These are phyloP conservation scores for Fraxinus dipetala DNA, from an alignment of 305 asterid species.

Conservation along the genomic window DNA sequence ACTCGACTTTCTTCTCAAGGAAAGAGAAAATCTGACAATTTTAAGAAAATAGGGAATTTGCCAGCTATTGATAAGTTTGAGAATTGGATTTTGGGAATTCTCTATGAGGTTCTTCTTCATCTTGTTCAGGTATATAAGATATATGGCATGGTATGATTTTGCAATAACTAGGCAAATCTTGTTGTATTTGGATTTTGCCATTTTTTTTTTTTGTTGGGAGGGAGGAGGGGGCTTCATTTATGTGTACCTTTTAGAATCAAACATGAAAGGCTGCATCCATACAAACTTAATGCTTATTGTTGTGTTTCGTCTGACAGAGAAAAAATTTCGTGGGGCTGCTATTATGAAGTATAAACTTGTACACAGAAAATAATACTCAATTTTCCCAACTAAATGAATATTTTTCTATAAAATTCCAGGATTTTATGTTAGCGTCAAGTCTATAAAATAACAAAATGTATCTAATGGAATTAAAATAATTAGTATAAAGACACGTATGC, in stretches of 20 bases:
- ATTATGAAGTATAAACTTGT: background rate
- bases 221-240: background rate
- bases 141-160: constrained; percentile 1
- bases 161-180: constrained; percentile 10
- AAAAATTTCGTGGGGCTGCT: background rate
- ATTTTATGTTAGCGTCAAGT: background rate
- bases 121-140: constrained; percentile 84
- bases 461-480: background rate
- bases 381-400: background rate
- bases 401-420: background rate
- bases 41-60: constrained; percentile 48
- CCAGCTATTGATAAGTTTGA: constrained; percentile 84
- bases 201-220: background rate
- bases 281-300: background rate
- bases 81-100: constrained; percentile 96
- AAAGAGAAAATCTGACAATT: constrained; percentile 46
- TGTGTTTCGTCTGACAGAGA: background rate
- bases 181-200: background rate
- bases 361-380: background rate
- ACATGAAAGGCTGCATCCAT: background rate
- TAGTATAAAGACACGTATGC: background rate
- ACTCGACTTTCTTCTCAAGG: constrained; percentile 55
- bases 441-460: background rate
- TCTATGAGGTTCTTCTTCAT: constrained; percentile 89
- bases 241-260: background rate